Evolutionary conservation across 768 basidiomycete genomes (phyloP).

Genomic region (Serendipita sp.): DNA sequence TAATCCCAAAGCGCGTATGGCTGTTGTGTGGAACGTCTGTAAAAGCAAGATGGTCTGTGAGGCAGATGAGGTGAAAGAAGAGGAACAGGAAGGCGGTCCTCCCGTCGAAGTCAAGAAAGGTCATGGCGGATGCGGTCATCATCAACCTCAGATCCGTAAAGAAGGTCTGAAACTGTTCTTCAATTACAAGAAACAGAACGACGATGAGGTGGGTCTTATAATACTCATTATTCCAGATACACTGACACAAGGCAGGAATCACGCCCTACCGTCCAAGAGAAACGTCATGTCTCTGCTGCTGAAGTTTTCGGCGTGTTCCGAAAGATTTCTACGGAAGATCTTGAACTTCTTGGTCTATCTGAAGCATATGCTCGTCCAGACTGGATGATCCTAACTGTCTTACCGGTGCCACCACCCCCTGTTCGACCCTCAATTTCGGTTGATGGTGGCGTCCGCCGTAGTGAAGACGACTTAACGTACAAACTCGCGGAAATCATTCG

Average conservation of each 20-base stretch:
- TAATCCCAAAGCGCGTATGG: constrained; percentile 68
- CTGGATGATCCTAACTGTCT: constrained; percentile 98
- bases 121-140: constrained; percentile 93
- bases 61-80: constrained; percentile 75
- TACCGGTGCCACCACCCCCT: constrained; percentile 94
- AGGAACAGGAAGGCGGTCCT: constrained; percentile 47
- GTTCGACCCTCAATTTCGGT: constrained; percentile 96
- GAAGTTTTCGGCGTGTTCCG: constrained; percentile 91
- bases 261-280: constrained; percentile 68
- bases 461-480: constrained; percentile 97
- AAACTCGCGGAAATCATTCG: constrained; percentile 96
- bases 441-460: constrained; percentile 90
- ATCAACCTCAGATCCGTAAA: constrained; percentile 78
- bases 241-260: constrained; percentile 35
- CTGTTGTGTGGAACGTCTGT: constrained; percentile 70
- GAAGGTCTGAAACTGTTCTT: constrained; percentile 90
- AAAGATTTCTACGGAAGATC: constrained; percentile 83
- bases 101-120: constrained; percentile 67
- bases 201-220: constrained; percentile 49
- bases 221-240: neutral
- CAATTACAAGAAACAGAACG: constrained; percentile 87
- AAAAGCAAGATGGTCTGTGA: constrained; percentile 82
- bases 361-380: constrained; percentile 94
- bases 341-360: constrained; percentile 78
- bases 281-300: constrained; percentile 61